Evolutionary conservation across 305 asterid species (phyloP), one percentile per base, ranked within the genome.

Genomic region (Euphrasia arctica): DNA sequence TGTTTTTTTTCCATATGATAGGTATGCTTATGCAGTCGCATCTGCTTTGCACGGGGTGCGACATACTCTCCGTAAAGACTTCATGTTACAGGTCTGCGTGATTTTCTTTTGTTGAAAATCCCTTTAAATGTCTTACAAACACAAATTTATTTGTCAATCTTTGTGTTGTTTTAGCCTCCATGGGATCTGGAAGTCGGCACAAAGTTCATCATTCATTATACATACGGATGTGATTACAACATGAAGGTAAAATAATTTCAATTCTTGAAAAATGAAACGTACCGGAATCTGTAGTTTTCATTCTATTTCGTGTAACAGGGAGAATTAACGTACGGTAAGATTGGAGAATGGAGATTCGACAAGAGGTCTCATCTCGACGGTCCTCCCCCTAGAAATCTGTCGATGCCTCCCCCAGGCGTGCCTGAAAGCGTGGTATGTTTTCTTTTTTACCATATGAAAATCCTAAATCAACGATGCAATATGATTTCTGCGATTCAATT

Each of bases 321-420:
- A 57, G 84, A 90, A 77, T 67, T 90, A 76, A 90, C 96, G 54
- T 93, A 93, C 69, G 99, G 96, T 51, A 79, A 77, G 82, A 83
- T 90, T 65, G 96, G 98, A 55, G 97, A 90, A 77, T 93, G 98
- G 97, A 82, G 97, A 84, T 93, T 93, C 54, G 98, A 93, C 80
- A 93, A 93, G 85, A 85, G 98, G 76, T 90, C 97, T 49, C 78
- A 85, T 66, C 88, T 85, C 64, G 77, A 74, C 3, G 86, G 90
- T 55, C 95, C 94, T 54, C 97, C 96, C 0, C 97, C 96, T 10
- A 83, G 69, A 75, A 90, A 93, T 70, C 75, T 87, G 41, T 60
- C 95, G 8, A 70, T 90, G 60, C 98, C 97, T 68, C 98, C 98
- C 62, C 94, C 92, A 18, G 96, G 98, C 11, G 92, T 90, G 71